Base-by-base conservation (phyloP, 1,284 basidiomycete genomes). In the Trichosporon sp. region DNA sequence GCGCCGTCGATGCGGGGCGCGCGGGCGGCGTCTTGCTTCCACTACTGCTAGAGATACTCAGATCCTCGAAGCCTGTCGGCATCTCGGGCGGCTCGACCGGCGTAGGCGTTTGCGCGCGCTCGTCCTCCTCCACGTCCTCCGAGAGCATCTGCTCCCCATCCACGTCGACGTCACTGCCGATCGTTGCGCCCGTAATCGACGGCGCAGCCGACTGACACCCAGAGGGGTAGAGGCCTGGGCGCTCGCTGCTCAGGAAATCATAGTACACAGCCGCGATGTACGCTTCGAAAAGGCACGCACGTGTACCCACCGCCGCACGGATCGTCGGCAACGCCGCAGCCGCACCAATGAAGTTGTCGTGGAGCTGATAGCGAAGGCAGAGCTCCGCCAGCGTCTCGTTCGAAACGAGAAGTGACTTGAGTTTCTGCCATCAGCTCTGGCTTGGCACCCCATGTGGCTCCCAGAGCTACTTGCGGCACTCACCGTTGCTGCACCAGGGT, bases 181-280 rank as follows among this genome's bases (percentile, higher is more conserved):
- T 5, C 7, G 31, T 40, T 3, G 61, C 46, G 13, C 56, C 19
- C 31, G 33, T 29, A 7, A 40, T 37, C 4, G 57, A 65, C 36
- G 27, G 44, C 4, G 49, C 49, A n/a, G 36, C 19, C 4, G 49
- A 33, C 34, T 58, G 57, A 10, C 32, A 36, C 4, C 23, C 56
- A 13, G 57, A 27, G 10, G 33, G 33, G 37, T 65, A 63, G 21
- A 27, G 60, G 29, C 66, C 68, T 1, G 65, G 65, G 6, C 60
- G 14, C 1, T 62, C 61, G 27, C 61, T 62, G 13, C 59, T 59
- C 23, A 73, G 64, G 56, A 69, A 74, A 21, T 72, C 73, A 33
- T 72, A 69, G 59, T 68, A 77, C 4, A 77, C 64, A 10, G 72
- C 76, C 4, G 75, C 76, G 36, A 77, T 65, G 66, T 78, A 76